A percentile compares a stretch with the other conserved stretches of the same genome.
Conservation (phyloP, 2,329 filamentous ascomycete species). For the Fusarium metavorans region DNA sequence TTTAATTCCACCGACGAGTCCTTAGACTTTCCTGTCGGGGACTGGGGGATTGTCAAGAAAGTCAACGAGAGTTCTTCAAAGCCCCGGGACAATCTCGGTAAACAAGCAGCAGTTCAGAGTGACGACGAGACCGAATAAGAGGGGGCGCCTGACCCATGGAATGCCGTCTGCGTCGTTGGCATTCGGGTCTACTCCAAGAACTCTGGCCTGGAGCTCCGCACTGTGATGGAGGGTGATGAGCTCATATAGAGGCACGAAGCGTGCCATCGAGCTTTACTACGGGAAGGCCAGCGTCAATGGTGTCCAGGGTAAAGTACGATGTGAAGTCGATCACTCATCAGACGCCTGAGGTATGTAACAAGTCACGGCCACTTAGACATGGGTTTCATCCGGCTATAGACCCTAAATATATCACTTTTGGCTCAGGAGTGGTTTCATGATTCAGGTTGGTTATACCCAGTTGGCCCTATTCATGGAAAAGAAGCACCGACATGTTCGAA, state of each 20-base stretch:
- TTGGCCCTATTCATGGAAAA: neutral
- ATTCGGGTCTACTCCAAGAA: constrained; percentile 72
- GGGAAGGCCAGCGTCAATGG: constrained; percentile 60
- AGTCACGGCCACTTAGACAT: neutral
- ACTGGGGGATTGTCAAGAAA: constrained; percentile 70
- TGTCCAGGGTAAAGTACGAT: constrained; percentile 46
- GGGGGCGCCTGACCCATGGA: constrained; percentile 69
- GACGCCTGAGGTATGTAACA: neutral
- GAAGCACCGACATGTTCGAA: too few species aligned
- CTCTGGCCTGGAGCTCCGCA: constrained; percentile 62
- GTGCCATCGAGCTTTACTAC: constrained; percentile 30
- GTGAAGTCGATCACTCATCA: neutral
- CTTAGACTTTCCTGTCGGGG: constrained; percentile 69
- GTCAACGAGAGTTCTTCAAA: constrained; percentile 68
- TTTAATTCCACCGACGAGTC: constrained; percentile 65
- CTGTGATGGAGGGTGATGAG: constrained; percentile 58
- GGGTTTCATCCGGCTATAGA: neutral
- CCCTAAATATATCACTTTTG: neutral
- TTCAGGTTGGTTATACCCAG: neutral
- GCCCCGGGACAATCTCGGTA: constrained; percentile 55
- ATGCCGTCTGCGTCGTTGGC: constrained; percentile 72
- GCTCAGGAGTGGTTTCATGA: neutral
- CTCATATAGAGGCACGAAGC: constrained; percentile 61
- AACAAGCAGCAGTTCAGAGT: constrained; percentile 49
- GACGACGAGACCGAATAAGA: constrained; percentile 69